Conservation (phyloP, 1,139 yeast genomes). For the Hyphopichia fennica region DNA sequence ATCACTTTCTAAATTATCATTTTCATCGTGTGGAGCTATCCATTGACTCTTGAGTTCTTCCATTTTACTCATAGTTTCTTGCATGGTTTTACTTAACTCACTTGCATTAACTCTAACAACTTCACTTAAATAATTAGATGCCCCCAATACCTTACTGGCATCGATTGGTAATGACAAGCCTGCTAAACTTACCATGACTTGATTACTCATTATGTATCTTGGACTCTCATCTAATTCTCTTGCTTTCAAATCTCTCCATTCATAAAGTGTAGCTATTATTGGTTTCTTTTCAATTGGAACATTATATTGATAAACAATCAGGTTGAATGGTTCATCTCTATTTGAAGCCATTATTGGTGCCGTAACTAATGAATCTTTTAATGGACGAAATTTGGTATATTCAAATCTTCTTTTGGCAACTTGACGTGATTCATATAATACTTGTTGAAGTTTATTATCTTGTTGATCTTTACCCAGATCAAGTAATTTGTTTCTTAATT, state of each 20-base stretch:
- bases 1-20: not conserved
- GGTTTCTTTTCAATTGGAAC: constrained; percentile 56
- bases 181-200: constrained; percentile 64
- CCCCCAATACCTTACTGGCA: constrained; percentile 55
- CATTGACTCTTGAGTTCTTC: constrained; percentile 16
- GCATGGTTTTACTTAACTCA: constrained; percentile 57
- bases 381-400: constrained; percentile 61
- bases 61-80: constrained; percentile 27
- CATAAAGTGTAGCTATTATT: constrained; percentile 60
- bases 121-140: constrained; percentile 51
- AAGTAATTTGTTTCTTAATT: constrained; percentile 63
- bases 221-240: constrained; percentile 80
- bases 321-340: constrained; percentile 56
- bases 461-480: constrained; percentile 21
- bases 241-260: constrained; percentile 84
- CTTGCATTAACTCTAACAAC: constrained; percentile 58
- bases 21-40: not conserved
- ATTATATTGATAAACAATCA: constrained; percentile 65
- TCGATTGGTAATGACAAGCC: constrained; percentile 55
- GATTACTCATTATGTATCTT: constrained; percentile 82
- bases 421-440: constrained; percentile 71
- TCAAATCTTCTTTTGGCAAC: constrained; percentile 86
- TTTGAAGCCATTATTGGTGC: constrained; percentile 50
- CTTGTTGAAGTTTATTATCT: constrained; percentile 37
- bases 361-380: constrained; percentile 31